Base-by-base conservation (phyloP, 371 early-diverging fungal species). In the Choanephora cucurbitarum region DNA sequence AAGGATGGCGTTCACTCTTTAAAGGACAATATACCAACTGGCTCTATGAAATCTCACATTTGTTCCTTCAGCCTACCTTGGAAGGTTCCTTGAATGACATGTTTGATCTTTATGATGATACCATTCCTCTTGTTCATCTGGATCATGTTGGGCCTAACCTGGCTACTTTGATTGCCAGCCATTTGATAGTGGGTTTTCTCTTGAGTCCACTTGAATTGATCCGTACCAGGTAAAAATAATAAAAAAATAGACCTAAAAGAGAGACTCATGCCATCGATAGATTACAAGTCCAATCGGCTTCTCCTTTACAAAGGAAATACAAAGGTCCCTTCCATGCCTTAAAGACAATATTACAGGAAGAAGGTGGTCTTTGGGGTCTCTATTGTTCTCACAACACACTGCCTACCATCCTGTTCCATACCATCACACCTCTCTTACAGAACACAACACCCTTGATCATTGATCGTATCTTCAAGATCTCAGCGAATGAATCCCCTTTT, bases 141-240 rank as follows among this genome's bases (percentile, higher is more conserved):
- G 87, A 88, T 52, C 73, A 66, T 28, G 79, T 75, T 4, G 81
- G 81, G n/a, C 86, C 88, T 22, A 87, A 87, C 55, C 62, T 90
- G 23, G 77, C 85, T 17, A 90, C 92, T 4, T 58, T 90, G 21
- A 81, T 93, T 0, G 81, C 80, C 5, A 88, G 90, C 17, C 80
- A 87, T 64, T 64, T 88, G 7, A 65, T 87, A 10, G 88, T 84
- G 5, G 91, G 92, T 1, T 69, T 88, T 47, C 44, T 91, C 22
- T 73, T 93, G 46, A 87, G 89, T 57, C 94, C 94, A 3, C 61
- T 94, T 23, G 93, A 92, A 52, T 57, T 92, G n/a, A 80, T 88
- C 39, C 84, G 88, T 54, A 91, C 91, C 32, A 69, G 87, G 85
- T 86, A 80, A 55, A 46, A 44, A 8, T 45, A 15, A 19, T 10